Conservation (phyloP, 257 asterid genomes). For the Fraxinus excelsior region DNA sequence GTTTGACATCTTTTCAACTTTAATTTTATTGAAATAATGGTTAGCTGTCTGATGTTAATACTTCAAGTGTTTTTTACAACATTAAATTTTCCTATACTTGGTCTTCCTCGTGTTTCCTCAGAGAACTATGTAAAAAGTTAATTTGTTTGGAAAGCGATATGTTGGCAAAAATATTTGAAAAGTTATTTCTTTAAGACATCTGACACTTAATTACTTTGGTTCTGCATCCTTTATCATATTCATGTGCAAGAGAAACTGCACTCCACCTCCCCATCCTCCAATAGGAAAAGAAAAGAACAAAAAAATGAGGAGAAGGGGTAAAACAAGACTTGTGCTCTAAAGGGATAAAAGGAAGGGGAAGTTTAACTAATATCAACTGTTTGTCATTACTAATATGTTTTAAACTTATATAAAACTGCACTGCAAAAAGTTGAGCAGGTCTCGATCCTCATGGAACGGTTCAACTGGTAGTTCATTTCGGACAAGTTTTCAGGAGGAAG, state of each 20-base stretch:
- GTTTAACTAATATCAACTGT: neutral
- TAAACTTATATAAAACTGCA: constrained; percentile 42
- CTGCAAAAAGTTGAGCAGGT: constrained; percentile 75
- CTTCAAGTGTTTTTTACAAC: neutral
- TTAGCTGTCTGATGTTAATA: neutral
- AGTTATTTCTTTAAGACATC: neutral
- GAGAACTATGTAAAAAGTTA: neutral
- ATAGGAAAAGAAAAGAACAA: neutral
- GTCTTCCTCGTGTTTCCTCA: neutral
- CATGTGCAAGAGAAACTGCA: neutral
- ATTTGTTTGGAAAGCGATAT: neutral
- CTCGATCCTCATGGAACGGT: constrained; percentile 56
- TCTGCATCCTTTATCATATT: neutral
- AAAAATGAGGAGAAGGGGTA: neutral
- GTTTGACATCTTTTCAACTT: constrained; percentile 17
- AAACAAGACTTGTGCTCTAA: neutral
- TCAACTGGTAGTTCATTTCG: constrained; percentile 51
- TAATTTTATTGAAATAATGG: neutral
- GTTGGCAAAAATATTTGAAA: neutral
- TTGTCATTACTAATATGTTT: constrained; percentile 11
- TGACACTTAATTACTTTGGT: neutral
- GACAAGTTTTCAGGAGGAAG: constrained; percentile 70
- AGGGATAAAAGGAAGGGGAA: neutral
- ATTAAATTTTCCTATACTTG: neutral
- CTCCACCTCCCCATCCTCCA: neutral